Conservation (phyloP, 1,139 yeast species). For the Lodderomyces jiufengensis region DNA sequence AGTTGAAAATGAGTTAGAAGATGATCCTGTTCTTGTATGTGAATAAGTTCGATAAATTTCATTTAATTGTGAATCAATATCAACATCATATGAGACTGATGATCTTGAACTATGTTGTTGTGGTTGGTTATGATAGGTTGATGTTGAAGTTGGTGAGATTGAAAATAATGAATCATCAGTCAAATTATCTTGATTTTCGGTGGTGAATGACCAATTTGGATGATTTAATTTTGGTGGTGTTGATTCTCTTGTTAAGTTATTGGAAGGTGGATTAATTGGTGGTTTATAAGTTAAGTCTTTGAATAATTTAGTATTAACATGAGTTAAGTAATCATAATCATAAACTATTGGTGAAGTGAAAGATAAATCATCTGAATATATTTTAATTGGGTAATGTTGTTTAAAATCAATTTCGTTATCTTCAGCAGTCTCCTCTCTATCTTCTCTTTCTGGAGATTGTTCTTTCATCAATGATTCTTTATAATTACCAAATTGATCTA, state of each 20-base stretch:
- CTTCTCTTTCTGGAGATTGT: conserved; percentile 3
- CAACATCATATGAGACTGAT: conserved; percentile 12
- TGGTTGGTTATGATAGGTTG: not conserved
- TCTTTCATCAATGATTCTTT: conserved; percentile 13
- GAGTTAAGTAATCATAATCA: conserved; percentile 41
- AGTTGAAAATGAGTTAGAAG: conserved; percentile 1
- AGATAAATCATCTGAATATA: conserved; percentile 6
- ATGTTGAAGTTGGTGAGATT: conserved; percentile 2
- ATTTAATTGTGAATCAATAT: conserved; percentile 12
- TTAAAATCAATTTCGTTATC: conserved; percentile 5
- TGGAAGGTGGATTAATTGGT: conserved; percentile 13
- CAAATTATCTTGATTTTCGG: too few species aligned
- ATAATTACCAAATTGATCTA: conserved; percentile 38
- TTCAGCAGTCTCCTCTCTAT: not conserved
- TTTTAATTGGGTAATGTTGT: conserved; percentile 6
- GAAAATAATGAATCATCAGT: conserved; percentile 1
- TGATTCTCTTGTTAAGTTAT: conserved; percentile 2
- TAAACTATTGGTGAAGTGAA: conserved; percentile 44
- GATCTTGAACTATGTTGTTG: conserved; percentile 15
- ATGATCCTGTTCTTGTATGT: not conserved
- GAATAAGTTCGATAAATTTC: conserved; percentile 9
- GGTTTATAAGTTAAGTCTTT: conserved; percentile 35
- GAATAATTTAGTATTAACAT: conserved; percentile 37
- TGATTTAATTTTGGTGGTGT: conserved; percentile 22
- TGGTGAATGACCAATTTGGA: conserved; percentile 26